These are phyloP conservation scores for Botrytis galanthina DNA, from an alignment of 2,329 filamentous ascomycete genomes.

Conservation along the genomic window DNA sequence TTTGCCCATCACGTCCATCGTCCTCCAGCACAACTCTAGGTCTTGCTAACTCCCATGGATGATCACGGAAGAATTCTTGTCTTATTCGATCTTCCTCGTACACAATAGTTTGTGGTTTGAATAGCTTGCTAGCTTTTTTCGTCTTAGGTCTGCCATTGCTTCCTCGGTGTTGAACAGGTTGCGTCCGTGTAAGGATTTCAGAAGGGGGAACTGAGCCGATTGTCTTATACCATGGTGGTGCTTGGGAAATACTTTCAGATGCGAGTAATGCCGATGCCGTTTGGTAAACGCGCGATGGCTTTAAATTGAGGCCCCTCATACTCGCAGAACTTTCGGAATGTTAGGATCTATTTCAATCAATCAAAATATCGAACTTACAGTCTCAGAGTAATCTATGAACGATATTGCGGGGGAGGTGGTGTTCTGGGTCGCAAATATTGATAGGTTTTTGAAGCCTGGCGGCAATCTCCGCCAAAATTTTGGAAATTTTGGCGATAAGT, in stretches of 20 bases:
- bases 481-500: conserved; percentile 17
- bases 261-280: conserved; percentile 46
- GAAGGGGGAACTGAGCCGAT: conserved; percentile 49
- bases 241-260: conserved; percentile 42
- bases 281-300: conserved; percentile 49
- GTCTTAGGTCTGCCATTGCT: conserved; percentile 39
- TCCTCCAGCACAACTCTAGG: conserved; percentile 82
- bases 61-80: conserved; percentile 81
- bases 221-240: conserved; percentile 38
- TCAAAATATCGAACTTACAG: neutral
- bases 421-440: conserved; percentile 12
- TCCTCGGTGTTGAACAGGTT: conserved; percentile 48
- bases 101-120: conserved; percentile 71
- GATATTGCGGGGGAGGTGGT: conserved; percentile 13
- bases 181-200: conserved; percentile 55
- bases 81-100: conserved; percentile 85
- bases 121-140: conserved; percentile 70
- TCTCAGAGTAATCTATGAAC: conserved; percentile 4
- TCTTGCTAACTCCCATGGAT: conserved; percentile 94
- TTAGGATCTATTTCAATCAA: neutral
- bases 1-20: conserved; percentile 76
- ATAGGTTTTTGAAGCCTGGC: conserved; percentile 13
- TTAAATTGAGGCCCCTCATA: conserved; percentile 38
- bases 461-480: conserved; percentile 19
- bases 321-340: neutral